A percentile compares a stretch with the other conserved stretches of the same genome.
Conservation (phyloP, 1,284 basidiomycete genomes). For the Marasmius fiardii region DNA sequence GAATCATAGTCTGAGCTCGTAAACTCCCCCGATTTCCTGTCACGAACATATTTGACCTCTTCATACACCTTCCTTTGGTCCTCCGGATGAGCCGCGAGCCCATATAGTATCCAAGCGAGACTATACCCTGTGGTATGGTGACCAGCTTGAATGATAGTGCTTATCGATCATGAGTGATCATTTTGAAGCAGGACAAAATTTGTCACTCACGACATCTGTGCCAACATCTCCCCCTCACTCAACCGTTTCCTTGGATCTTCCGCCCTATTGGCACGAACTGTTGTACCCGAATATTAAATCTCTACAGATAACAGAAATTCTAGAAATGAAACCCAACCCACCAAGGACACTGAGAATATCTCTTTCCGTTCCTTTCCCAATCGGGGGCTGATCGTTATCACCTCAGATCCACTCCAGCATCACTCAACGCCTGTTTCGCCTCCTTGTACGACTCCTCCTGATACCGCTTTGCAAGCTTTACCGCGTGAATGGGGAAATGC, state of each 20-base stretch:
- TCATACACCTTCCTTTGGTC: constrained; percentile 19
- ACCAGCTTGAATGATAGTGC: constrained; percentile 17
- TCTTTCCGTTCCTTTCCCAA: constrained; percentile 4
- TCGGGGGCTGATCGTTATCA: neutral
- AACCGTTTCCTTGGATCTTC: constrained; percentile 17
- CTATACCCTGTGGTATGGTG: constrained; percentile 23
- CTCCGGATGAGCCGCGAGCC: constrained; percentile 21
- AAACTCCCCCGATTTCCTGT: neutral
- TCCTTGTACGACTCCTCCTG: neutral
- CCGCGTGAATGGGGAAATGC: neutral
- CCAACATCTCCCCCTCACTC: constrained; percentile 22
- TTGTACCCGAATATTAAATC: neutral
- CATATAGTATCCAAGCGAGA: constrained; percentile 23
- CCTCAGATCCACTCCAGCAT: neutral
- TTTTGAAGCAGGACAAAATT: neutral
- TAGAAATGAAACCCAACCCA: constrained; percentile 1
- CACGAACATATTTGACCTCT: constrained; percentile 13
- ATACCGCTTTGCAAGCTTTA: neutral
- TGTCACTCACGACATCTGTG: constrained; percentile 21
- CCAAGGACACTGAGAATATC: constrained; percentile 25
- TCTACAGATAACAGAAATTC: neutral
- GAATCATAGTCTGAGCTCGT: constrained; percentile 11
- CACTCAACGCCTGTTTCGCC: neutral
- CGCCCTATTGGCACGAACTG: constrained; percentile 19
- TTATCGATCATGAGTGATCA: neutral